Evolutionary conservation across 164 flowering plant genomes (phyloP), one percentile per base, ranked within the genome.

Genomic region (Tetrastigma voinierianum): DNA sequence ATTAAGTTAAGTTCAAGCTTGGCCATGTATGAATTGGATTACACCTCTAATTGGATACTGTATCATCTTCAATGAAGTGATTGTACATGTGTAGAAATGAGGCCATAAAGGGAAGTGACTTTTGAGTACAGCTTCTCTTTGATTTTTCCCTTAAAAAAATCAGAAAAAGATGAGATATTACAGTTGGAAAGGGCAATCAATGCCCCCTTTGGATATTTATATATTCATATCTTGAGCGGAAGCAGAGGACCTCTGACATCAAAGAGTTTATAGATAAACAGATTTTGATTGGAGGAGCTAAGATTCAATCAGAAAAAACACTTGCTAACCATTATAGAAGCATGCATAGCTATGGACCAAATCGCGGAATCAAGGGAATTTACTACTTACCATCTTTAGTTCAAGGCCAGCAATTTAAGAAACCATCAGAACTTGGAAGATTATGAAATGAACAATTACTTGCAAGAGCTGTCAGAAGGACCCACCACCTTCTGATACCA

Each of bases 291-390:
- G 54, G 48, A 25, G 62, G 56, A 58, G 47, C 47, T 46, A 58
- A 62, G 66, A 69, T 54, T 24, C 56, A 67, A 51, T 48, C 71
- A 60, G 64, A 59, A 63, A 58, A 47, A 47, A 75, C 85, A 82
- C 84, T 80, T 84, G 86, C 72, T 58, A 73, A 62, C 82, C 86
- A 85, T 76, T 73, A 74, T 59, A 74, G 73, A 72, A 57, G 65
- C 77, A 70, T 69, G 45, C 21, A 64, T 61, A 17, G 21, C 52
- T 73, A 57, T 18, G 1, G 43, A 57, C 54, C 32, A 57, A 65
- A 62, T 46, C 14, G n/a, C n/a, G n/a, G n/a, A n/a, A n/a, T n/a
- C n/a, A n/a, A n/a, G n/a, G n/a, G n/a, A n/a, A n/a, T n/a, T n/a
- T n/a, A n/a, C n/a, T n/a, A n/a, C n/a, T n/a, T n/a, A n/a, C n/a